Percentiles rank a stretch among this genome's conserved stretches.
Conservation (phyloP, 2,329 filamentous ascomycete species). For the Fusarium sp. region DNA sequence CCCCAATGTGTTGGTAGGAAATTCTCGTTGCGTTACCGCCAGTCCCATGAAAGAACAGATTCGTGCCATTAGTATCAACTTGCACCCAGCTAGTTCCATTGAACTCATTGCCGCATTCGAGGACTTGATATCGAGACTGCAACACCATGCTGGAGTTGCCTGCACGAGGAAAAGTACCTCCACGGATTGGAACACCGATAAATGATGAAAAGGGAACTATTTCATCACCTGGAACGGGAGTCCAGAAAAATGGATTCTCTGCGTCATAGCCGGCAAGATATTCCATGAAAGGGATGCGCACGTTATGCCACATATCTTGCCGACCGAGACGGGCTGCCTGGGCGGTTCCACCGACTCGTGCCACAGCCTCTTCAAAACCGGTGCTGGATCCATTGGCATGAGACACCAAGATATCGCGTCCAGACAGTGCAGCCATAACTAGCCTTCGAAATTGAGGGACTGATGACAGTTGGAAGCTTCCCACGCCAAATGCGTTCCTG, state of each 20-base stretch:
- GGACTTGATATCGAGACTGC: background rate
- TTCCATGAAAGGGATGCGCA: slow-evolving; percentile 11
- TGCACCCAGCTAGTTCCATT: background rate
- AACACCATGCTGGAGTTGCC: slow-evolving; percentile 11
- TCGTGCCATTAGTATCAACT: too few species aligned
- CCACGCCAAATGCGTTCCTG: too few species aligned
- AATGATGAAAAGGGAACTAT: slow-evolving; percentile 3
- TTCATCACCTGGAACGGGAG: background rate
- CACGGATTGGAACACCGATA: slow-evolving; percentile 1
- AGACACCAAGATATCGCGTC: background rate
- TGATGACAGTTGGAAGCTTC: too few species aligned
- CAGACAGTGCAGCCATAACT: background rate
- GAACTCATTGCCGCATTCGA: background rate
- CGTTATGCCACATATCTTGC: slow-evolving; percentile 9
- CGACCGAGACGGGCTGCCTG: background rate
- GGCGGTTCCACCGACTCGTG: background rate
- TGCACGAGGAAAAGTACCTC: background rate
- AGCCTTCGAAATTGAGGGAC: background rate
- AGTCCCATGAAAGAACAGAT: too few species aligned
- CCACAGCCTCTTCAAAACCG: background rate
- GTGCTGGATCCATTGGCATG: background rate
- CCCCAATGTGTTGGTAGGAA: too few species aligned
- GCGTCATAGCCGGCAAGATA: background rate
- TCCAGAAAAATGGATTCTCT: background rate
- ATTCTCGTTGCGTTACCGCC: too few species aligned